Evolutionary conservation across 192 early-diverging fungal species (phyloP).

Genomic region (Coemansia sp.): DNA sequence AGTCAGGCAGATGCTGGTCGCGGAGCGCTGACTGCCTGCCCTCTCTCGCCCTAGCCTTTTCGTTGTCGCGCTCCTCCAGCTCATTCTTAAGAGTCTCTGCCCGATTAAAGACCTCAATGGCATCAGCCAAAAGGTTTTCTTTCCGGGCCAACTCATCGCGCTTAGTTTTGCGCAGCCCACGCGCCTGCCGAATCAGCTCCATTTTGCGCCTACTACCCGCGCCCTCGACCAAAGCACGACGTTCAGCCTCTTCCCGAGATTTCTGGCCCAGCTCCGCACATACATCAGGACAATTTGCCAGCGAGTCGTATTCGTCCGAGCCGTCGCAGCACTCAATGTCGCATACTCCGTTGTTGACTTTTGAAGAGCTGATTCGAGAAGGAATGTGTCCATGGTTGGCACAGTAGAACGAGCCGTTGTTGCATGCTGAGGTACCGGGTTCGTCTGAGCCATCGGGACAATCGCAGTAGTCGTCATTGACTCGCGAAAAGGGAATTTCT

Average conservation of each 20-base stretch:
- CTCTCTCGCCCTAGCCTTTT: constrained; percentile 11
- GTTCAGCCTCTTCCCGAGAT: constrained; percentile 23
- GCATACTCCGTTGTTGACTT: constrained; percentile 95
- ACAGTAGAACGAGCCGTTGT: constrained; percentile 80
- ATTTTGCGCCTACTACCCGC: constrained; percentile 24
- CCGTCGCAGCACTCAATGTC: constrained; percentile 97
- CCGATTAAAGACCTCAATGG: constrained; percentile 17
- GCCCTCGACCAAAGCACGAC: constrained; percentile 6
- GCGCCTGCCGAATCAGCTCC: constrained; percentile 27
- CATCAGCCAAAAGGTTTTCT: constrained; percentile 10
- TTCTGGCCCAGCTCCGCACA: constrained; percentile 66
- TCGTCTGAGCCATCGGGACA: constrained; percentile 95
- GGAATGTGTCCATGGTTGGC: constrained; percentile 76
- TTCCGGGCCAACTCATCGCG: constrained; percentile 22
- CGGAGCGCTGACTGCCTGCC: constrained; percentile 23
- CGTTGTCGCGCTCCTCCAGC: constrained; percentile 25
- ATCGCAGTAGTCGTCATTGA: constrained; percentile 99
- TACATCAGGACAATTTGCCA: constrained; percentile 68
- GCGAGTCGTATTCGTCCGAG: constrained; percentile 77
- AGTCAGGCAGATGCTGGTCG: constrained; percentile 28
- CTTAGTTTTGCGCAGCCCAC: constrained; percentile 28
- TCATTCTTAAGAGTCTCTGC: constrained; percentile 35
- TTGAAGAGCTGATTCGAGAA: constrained; percentile 63
- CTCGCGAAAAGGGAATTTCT: constrained; percentile 65
- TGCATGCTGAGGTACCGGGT: constrained; percentile 94